These are phyloP conservation scores for Nicotiana tomentosiformis DNA, from an alignment of 257 asterid genomes.

Conservation along the genomic window DNA sequence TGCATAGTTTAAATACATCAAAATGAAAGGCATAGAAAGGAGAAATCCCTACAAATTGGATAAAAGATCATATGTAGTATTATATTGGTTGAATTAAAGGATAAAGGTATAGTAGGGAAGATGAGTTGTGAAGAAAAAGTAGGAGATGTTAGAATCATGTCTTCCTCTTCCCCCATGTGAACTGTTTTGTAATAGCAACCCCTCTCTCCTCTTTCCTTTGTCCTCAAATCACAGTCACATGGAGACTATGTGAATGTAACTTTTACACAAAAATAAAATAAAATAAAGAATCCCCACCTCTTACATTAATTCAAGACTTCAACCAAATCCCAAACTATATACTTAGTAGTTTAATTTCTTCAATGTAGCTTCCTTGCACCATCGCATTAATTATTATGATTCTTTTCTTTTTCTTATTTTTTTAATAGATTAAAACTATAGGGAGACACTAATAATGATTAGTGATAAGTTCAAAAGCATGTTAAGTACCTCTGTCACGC, in stretches of 20 bases:
- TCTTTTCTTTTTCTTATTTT: background rate
- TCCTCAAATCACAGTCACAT: conserved; percentile 58
- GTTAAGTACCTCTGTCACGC: conserved; percentile 31
- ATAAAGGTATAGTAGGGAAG: background rate
- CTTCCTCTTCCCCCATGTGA: conserved; percentile 53
- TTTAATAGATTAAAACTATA: conserved; percentile 11
- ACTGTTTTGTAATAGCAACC: conserved; percentile 27
- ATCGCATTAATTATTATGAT: conserved; percentile 14
- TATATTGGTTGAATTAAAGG: conserved; percentile 1
- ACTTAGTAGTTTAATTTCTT: background rate
- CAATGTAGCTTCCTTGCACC: conserved; percentile 26
- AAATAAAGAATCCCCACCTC: background rate
- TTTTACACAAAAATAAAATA: background rate
- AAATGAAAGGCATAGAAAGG: background rate
- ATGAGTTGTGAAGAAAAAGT: conserved; percentile 38
- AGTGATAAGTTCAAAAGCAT: conserved; percentile 30
- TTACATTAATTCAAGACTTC: conserved; percentile 4
- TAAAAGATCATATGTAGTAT: background rate
- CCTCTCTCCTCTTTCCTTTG: conserved; percentile 41
- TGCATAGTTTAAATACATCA: background rate
- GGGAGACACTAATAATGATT: conserved; percentile 52
- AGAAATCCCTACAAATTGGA: background rate
- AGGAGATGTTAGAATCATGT: conserved; percentile 26
- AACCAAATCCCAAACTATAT: background rate
- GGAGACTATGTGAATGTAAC: conserved; percentile 30